Percentiles rank a stretch among this genome's conserved stretches.
phyloP scores from a whole-genome alignment of 2,329 filamentous ascomycete genomes.

The Cercospora zeae-maydis region DNA sequence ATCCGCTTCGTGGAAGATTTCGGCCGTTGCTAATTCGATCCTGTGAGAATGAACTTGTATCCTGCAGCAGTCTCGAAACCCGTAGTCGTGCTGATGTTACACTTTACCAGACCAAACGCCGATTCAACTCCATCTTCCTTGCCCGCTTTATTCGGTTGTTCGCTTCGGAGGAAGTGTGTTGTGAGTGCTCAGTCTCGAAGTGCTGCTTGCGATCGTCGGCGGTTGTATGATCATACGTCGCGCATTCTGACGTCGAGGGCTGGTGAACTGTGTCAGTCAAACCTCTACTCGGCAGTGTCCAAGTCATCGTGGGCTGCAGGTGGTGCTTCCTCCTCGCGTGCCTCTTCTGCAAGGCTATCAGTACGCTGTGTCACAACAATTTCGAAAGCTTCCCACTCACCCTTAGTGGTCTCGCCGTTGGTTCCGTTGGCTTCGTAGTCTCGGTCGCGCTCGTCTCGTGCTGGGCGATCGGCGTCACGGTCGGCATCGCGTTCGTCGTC shows the following conservation, averaged over 20 bases:
- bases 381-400: conserved; percentile 47
- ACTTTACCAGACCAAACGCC: conserved; percentile 16
- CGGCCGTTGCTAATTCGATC: conserved; percentile 15
- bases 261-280: conserved; percentile 12
- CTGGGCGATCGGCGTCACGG: conserved; percentile 35
- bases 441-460: conserved; percentile 56
- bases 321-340: conserved; percentile 59
- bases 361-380: conserved; percentile 13
- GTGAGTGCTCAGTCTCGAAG: not conserved
- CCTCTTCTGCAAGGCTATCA: conserved; percentile 37
- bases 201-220: not conserved
- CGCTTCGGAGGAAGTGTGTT: conserved; percentile 4
- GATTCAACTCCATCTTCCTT: not conserved
- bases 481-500: conserved; percentile 53
- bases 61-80: conserved; percentile 6
- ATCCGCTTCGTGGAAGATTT: conserved; percentile 16
- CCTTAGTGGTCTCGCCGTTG: conserved; percentile 87
- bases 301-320: conserved; percentile 88
- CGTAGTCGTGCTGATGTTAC: conserved; percentile 9
- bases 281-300: conserved; percentile 76
- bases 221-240: conserved; percentile 6
- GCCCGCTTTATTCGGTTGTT: conserved; percentile 8
- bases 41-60: conserved; percentile 17
- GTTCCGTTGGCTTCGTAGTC: conserved; percentile 34
- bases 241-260: conserved; percentile 14